Percentiles rank a stretch among this genome's conserved stretches.
Conservation (phyloP, 805 yeast genomes). For the Schwanniomyces occidentalis region DNA sequence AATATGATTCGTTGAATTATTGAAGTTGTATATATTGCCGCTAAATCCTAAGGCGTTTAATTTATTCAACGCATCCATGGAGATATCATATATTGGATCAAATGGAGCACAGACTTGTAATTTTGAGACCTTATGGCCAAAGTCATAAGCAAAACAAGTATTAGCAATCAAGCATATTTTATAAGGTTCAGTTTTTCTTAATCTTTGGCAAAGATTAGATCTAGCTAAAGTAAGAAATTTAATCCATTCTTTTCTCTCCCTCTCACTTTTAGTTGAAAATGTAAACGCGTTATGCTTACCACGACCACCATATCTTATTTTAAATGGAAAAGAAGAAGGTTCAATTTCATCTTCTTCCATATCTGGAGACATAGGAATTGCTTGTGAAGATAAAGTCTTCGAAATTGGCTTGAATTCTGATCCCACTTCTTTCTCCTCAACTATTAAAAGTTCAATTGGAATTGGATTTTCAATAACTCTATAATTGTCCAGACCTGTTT, state of each 20-base stretch:
- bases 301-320: conserved; percentile 54
- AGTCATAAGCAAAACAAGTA: conserved; percentile 65
- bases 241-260: conserved; percentile 63
- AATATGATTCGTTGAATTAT: conserved; percentile 20
- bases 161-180: conserved; percentile 53
- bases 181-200: conserved; percentile 52
- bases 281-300: conserved; percentile 57
- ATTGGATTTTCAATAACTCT: conserved; percentile 58
- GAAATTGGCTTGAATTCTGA: conserved; percentile 16
- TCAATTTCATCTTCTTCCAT: conserved; percentile 26
- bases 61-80: conserved; percentile 20
- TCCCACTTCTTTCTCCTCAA: conserved; percentile 45
- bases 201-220: conserved; percentile 29
- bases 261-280: conserved; percentile 45
- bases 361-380: conserved; percentile 11
- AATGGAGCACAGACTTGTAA: conserved; percentile 53
- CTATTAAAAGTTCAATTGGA: conserved; percentile 56
- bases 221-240: conserved; percentile 50
- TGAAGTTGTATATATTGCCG: conserved; percentile 25
- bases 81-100: conserved; percentile 48
- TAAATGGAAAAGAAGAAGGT: conserved; percentile 44
- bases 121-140: conserved; percentile 47
- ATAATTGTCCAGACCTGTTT: conserved; percentile 24
- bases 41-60: conserved; percentile 22
- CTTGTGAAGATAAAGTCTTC: conserved; percentile 15